Base-by-base conservation (phyloP, 1,284 basidiomycete species). In the Ustilago vetiveriae region DNA sequence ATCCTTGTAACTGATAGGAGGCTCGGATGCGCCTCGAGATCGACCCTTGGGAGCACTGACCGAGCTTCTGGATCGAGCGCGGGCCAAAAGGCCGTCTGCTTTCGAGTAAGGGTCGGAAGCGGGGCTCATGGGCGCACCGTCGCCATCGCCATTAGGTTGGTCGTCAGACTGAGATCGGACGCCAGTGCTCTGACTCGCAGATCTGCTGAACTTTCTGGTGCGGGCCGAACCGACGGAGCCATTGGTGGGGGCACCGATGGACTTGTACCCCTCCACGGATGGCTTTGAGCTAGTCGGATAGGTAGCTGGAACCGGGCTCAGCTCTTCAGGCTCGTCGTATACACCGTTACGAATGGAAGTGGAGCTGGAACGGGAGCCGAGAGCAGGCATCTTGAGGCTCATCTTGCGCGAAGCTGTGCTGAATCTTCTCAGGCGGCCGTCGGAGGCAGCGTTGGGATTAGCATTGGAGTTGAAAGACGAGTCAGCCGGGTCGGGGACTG, bases 381-480 rank as follows among this genome's bases (percentile, higher is more conserved):
- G 38, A 14, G 41, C 38, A 27, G 57, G 69, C 53, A 60, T 72
- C 45, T 59, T 60, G 57, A 69, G 58, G 38, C 53, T 70, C 60
- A 66, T 62, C 42, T 57, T 64, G 47, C 71, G 51, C 13, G 62
- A 56, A 19, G 55, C 50, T 3, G 54, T 47, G 55, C 71, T 73
- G 46, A 66, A 73, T 3, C 53, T 40, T 21, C 68, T 56, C 38
- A 71, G 21, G 17, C 68, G 27, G 5, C 47, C 46, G 13, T 29
- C 30, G 3, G 37, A 17, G 5, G 35, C 22, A 17, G 30, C 39
- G 29, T 32, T 44, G 24, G 36, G n/a, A 22, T 39, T 23, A 13
- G 30, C 44, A 22, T 27, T 45, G 26, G 37, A 21, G 19, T 40
- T 22, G n/a, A 30, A 32, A 5, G 54, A 27, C 17, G 35, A 9